Evolutionary conservation across 345 rosid species (phyloP), one percentile per base, ranked within the genome.

Genomic region (Noccaea bulbosa): DNA sequence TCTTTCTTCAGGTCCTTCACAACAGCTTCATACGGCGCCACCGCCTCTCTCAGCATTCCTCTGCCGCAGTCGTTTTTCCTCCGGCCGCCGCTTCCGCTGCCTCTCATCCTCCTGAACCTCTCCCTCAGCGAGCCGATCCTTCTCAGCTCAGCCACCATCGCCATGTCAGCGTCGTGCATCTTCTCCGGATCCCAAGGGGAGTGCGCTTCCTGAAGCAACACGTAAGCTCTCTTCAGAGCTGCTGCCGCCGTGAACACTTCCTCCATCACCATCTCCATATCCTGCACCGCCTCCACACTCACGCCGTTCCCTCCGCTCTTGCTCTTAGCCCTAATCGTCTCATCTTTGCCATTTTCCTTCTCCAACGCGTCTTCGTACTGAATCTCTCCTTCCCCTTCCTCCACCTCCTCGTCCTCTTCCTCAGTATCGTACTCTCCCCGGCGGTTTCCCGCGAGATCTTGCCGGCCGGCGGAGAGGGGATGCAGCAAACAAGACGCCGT

Each of bases 131-230:
- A 84, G 17, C 81, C 90, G 8, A 93, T 56, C 86, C 77, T 86
- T 80, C 89, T 81, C 69, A 93, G 65, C 85, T 89, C 96, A 45
- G 84, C 88, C 47, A 89, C 92, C 81, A 91, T 87, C 37, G 89
- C 88, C 72, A 84, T 74, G 48, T 93, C 98, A 32, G 98, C 96
- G 24, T 62, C 85, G 74, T 92, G 79, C 88, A 93, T 89, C 80
- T 84, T 84, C 80, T 89, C 96, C 33, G 91, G 94, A 74, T 93
- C 96, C 98, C 98, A 93, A 27, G 98, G 98, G 12, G 86, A 84
- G 67, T 93, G 98, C 27, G 98, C 98, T 47, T 93, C 98, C 54
- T 93, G 97, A 17, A 91, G 71, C 58, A 70, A 70, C 32, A 79
- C 85, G 73, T 89, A 91, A 41, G 96, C 97, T 61, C 78, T 85